Evolutionary conservation across 495 filamentous ascomycete species (phyloP), one percentile per base, ranked within the genome.

Genomic region (Aspergillus cavernicola): DNA sequence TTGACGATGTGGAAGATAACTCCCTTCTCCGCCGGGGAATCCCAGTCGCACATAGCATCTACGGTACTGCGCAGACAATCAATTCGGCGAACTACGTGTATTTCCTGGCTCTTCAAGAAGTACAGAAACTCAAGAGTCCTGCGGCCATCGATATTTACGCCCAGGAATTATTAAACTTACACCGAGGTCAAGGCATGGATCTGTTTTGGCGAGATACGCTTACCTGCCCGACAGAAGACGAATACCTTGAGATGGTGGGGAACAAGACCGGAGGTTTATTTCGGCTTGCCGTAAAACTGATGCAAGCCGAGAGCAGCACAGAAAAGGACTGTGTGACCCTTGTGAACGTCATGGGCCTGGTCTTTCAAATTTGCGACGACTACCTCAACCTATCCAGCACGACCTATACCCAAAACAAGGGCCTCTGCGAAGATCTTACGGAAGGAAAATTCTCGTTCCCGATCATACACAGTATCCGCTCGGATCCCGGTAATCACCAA

Each of bases 401-500:
- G 13, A 77, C 83, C 54, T 97, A 97, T 72, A 84, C 87, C 41
- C 73, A 84, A 41, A 92, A 93, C 60, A 98, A 97, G 75, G 95
- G 93, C 50, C 83, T 96, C 56, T 96, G 89, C 68, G 93, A 98
- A 75, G 93, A 98, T 67, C 71, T 98, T 56, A 97, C 92, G 0
- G 93, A 98, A 73, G 93, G 93, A 36, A 98, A 98, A 79, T 98
- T 97, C 75, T 92, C 87, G 22, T 97, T 95, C 65, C 92, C 92
- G 6, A 88, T 98, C 60, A 97, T 98, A 54, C 92, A 98, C 70
- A 86, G 87, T 66, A 95, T 98, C 57, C 88, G 92, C 57, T 74
- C 85, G 28, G 81, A 92, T 65, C 88, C 89, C 4, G 70, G 70
- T 8, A 92, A 96, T 63, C 80, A 86, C 24, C 87, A 92, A 64